Percentiles rank a stretch among this genome's conserved stretches.
These are phyloP conservation scores for Herpetomonas samuelpessoai DNA, from an alignment of 208 protist genomes.

Conservation along the genomic window DNA sequence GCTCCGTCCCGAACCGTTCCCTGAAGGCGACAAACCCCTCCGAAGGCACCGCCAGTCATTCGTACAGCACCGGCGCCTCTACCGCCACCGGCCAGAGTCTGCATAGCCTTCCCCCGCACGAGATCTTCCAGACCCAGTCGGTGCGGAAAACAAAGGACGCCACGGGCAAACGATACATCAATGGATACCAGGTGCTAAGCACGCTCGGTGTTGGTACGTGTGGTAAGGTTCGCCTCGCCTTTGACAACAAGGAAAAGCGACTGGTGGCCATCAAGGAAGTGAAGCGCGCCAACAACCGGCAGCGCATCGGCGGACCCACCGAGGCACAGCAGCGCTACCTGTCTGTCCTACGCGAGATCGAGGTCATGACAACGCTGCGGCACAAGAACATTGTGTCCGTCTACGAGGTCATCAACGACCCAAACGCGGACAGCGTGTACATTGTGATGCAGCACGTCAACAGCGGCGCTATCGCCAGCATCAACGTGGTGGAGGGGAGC, in stretches of 20 bases:
- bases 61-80: no score
- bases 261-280: slow-evolving; percentile 81
- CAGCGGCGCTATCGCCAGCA: slow-evolving; percentile 30
- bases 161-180: no score
- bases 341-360: slow-evolving; percentile 73
- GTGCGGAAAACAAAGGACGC: no score
- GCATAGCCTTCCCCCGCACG: no score
- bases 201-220: slow-evolving; percentile 73
- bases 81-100: no score
- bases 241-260: slow-evolving; percentile 36
- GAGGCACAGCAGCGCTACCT: slow-evolving; percentile 19
- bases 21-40: no score
- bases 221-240: slow-evolving; percentile 65
- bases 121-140: no score
- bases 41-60: no score
- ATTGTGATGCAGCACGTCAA: slow-evolving; percentile 86
- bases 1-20: no score
- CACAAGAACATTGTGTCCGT: slow-evolving; percentile 92
- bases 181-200: slow-evolving; percentile 70
- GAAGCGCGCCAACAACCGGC: slow-evolving; percentile 23
- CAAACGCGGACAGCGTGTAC: slow-evolving; percentile 64
- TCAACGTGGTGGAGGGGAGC: slow-evolving; percentile 1
- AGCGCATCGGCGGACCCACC: slow-evolving; percentile 20
- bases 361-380: slow-evolving; percentile 93
- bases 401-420: slow-evolving; percentile 94